These are phyloP conservation scores for Hortaea sp. DNA, from an alignment of 2,329 filamentous ascomycete species.

Conservation along the genomic window DNA sequence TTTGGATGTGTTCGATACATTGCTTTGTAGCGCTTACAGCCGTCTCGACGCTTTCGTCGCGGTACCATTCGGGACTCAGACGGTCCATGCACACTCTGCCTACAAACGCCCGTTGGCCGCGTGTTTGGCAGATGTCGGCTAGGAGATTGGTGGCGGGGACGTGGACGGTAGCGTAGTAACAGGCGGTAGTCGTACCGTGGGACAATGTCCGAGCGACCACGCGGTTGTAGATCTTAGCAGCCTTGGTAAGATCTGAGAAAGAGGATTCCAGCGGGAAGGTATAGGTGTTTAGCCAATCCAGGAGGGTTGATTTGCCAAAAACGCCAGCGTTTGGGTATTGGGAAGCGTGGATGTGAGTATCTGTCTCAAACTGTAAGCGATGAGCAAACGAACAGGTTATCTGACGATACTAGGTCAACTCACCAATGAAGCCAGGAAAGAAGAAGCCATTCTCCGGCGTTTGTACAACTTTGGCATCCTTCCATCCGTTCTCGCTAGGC, in stretches of 20 bases:
- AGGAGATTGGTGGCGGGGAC: slow-evolving; percentile 84
- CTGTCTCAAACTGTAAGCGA: slow-evolving; percentile 34
- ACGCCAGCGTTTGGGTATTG: slow-evolving; percentile 93
- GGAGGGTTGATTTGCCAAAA: slow-evolving; percentile 83
- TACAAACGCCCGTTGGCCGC: slow-evolving; percentile 81
- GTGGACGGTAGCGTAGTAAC: slow-evolving; percentile 90
- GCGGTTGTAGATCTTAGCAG: slow-evolving; percentile 62
- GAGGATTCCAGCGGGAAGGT: slow-evolving; percentile 88
- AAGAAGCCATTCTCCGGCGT: slow-evolving; percentile 56
- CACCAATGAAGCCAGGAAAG: slow-evolving; percentile 75
- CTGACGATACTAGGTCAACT: slow-evolving; percentile 9
- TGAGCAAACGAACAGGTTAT: no score
- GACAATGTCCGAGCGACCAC: slow-evolving; percentile 72
- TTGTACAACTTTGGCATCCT: slow-evolving; percentile 29
- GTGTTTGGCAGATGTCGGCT: slow-evolving; percentile 65
- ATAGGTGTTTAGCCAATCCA: slow-evolving; percentile 89
- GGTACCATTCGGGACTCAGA: slow-evolving; percentile 63
- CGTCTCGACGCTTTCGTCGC: slow-evolving; percentile 55
- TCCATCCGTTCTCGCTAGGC: slow-evolving; percentile 26
- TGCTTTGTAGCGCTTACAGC: slow-evolving; percentile 44
- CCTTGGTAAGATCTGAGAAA: slow-evolving; percentile 53
- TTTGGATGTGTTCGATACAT: slow-evolving; percentile 47
- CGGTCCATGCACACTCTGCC: slow-evolving; percentile 94
- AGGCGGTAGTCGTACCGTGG: slow-evolving; percentile 84
- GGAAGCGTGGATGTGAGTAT: slow-evolving; percentile 90